Conservation (phyloP, 331 rosid species). For the Malus hybrid region DNA sequence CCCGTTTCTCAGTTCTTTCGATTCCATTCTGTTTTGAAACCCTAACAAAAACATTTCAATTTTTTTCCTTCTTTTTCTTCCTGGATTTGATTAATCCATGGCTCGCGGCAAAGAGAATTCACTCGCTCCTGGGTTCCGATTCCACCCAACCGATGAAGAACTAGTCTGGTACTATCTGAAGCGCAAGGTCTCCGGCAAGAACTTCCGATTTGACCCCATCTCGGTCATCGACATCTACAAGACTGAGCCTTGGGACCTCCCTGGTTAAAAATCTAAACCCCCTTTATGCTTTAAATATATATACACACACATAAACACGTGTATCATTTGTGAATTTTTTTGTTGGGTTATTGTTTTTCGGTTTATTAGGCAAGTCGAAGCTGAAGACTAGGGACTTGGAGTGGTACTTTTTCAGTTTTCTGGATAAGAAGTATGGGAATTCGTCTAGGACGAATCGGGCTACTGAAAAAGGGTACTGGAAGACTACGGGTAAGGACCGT, state of each 20-base stretch:
- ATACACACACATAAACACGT: too few species aligned
- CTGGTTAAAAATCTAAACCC: constrained; percentile 34
- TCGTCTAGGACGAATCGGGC: constrained; percentile 83
- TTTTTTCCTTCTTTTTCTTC: neutral
- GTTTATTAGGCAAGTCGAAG: constrained; percentile 47
- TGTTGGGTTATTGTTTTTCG: neutral
- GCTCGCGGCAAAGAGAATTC: constrained; percentile 25
- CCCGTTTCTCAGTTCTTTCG: too few species aligned
- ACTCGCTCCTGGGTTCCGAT: constrained; percentile 83
- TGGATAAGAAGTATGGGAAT: constrained; percentile 81
- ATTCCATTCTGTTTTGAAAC: neutral
- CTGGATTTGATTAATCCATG: constrained; percentile 17
- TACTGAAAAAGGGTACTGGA: constrained; percentile 87
- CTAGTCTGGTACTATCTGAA: constrained; percentile 65
- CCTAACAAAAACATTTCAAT: neutral
- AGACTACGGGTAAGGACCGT: constrained; percentile 93
- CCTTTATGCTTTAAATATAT: neutral
- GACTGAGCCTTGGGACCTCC: constrained; percentile 93
- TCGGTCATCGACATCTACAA: constrained; percentile 68
- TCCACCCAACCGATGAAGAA: constrained; percentile 94
- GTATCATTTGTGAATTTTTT: neutral
- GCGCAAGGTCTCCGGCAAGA: constrained; percentile 51
- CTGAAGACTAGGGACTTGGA: constrained; percentile 75
- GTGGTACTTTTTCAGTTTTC: constrained; percentile 82
- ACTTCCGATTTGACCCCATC: constrained; percentile 45